Evolutionary conservation across 495 filamentous ascomycete genomes (phyloP).

Genomic region (Neurospora sp.): DNA sequence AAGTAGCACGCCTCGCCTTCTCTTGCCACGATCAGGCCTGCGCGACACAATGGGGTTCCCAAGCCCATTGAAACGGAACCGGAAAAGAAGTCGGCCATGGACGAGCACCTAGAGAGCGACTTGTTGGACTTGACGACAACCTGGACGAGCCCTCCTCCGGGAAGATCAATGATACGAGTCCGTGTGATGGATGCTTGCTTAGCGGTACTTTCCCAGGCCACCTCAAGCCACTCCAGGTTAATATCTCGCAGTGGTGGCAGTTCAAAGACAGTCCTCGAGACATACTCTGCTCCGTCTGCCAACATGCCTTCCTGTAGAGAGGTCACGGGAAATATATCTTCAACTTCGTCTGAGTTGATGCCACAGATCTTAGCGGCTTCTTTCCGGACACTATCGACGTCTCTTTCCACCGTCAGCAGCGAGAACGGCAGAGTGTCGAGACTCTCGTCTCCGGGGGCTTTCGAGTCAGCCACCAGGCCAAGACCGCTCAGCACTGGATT

Average conservation of each 20-base stretch:
- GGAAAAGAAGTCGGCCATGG: background rate
- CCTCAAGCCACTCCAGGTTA: slow-evolving; percentile 33
- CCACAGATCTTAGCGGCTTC: slow-evolving; percentile 26
- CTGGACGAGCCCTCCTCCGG: slow-evolving; percentile 10
- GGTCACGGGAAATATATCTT: slow-evolving; percentile 52
- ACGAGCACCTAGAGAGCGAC: background rate
- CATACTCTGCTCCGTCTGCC: slow-evolving; percentile 20
- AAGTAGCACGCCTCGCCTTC: slow-evolving; percentile 19
- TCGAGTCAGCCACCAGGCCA: background rate
- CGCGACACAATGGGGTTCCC: background rate
- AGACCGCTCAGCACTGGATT: slow-evolving; percentile 20
- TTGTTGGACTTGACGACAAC: background rate
- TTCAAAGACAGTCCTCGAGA: slow-evolving; percentile 29
- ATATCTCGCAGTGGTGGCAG: slow-evolving; percentile 22
- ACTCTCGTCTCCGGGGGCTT: background rate
- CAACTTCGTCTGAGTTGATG: slow-evolving; percentile 31
- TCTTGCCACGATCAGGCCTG: background rate
- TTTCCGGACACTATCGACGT: background rate
- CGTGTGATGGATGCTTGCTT: slow-evolving; percentile 40
- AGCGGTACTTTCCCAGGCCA: slow-evolving; percentile 38
- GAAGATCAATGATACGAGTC: slow-evolving; percentile 47
- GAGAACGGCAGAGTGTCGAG: slow-evolving; percentile 5
- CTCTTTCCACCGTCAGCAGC: slow-evolving; percentile 30
- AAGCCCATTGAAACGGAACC: background rate
- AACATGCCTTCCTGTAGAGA: slow-evolving; percentile 38